A percentile compares a stretch with the other conserved stretches of the same genome.
These are phyloP conservation scores for Elsinoe necatrix DNA, from an alignment of 2,329 filamentous ascomycete genomes.

Conservation along the genomic window DNA sequence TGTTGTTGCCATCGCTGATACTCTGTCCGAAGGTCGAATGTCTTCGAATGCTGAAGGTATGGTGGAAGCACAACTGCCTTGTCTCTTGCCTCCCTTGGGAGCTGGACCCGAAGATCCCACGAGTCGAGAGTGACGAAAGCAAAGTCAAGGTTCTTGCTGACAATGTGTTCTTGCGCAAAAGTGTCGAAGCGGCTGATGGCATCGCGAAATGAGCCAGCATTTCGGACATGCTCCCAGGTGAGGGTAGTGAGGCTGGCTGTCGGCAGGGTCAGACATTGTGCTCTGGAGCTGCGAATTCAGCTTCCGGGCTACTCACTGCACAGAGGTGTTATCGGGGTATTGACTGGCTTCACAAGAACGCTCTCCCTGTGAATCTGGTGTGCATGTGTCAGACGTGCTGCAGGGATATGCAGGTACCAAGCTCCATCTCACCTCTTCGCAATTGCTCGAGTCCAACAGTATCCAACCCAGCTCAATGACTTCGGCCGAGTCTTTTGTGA, in stretches of 20 bases:
- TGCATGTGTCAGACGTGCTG: constrained; percentile 15
- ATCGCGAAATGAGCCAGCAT: constrained; percentile 93
- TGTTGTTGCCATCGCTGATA: constrained; percentile 98
- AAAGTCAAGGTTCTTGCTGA: constrained; percentile 87
- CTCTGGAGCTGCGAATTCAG: constrained; percentile 16
- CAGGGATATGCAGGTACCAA: background rate
- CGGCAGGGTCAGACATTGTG: constrained; percentile 26
- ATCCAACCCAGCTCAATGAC: constrained; percentile 99
- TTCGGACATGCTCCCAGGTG: constrained; percentile 98
- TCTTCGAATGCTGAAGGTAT: constrained; percentile 94
- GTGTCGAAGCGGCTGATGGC: constrained; percentile 90
- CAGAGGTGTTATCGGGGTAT: constrained; percentile 94
- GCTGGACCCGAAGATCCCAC: constrained; percentile 95
- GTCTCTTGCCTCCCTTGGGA: constrained; percentile 93
- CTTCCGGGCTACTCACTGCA: constrained; percentile 69
- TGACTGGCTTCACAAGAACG: constrained; percentile 94
- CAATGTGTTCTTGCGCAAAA: constrained; percentile 85
- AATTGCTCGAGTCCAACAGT: constrained; percentile 78
- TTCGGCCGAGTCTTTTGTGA: constrained; percentile 97
- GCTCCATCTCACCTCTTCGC: constrained; percentile 63
- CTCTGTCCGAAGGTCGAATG: constrained; percentile 92
- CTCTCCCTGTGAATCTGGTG: constrained; percentile 83
- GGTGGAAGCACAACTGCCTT: constrained; percentile 94
- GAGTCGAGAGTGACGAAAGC: constrained; percentile 97
- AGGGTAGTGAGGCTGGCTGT: constrained; percentile 91